Conservation (phyloP, 208 protist species). For the Perkinsela sp. region DNA sequence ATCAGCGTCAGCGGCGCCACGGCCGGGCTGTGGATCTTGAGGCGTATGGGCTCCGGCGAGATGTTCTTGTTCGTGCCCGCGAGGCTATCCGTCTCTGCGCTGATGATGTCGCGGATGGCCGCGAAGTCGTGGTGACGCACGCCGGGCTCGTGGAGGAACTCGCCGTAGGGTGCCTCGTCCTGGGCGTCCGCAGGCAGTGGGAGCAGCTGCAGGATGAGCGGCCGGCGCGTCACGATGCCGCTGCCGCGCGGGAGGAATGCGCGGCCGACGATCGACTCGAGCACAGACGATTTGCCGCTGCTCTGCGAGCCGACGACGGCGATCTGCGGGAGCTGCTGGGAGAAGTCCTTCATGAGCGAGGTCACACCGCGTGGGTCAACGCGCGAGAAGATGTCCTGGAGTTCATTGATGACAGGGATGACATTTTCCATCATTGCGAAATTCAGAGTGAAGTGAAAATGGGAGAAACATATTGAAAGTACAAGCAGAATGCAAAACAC, state of each 20-base stretch:
- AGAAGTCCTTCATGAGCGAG: constrained; percentile 58
- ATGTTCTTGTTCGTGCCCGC: constrained; percentile 80
- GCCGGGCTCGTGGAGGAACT: constrained; percentile 56
- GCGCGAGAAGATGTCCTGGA: constrained; percentile 72
- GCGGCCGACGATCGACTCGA: constrained; percentile 94
- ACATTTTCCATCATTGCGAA: constrained; percentile 66
- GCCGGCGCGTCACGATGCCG: constrained; percentile 95
- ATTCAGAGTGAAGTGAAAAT: constrained; percentile 3
- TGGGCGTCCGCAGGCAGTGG: constrained; percentile 21
- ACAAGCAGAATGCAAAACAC: constrained; percentile 3
- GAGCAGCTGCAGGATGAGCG: constrained; percentile 91
- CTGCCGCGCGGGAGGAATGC: constrained; percentile 95
- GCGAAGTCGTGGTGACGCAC: constrained; percentile 78
- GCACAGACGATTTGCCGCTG: constrained; percentile 83
- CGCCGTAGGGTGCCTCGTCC: constrained; percentile 29
- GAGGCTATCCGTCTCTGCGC: constrained; percentile 75
- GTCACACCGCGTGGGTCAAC: constrained; percentile 3
- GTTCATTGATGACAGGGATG: constrained; percentile 85
- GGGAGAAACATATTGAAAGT: constrained; percentile 4
- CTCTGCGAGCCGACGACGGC: constrained; percentile 89
- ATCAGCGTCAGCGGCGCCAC: constrained; percentile 96
- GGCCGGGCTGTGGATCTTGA: constrained; percentile 72
- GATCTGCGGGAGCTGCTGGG: constrained; percentile 91
- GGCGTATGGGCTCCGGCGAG: constrained; percentile 78
- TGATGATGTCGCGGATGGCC: constrained; percentile 81